These are phyloP conservation scores for Gomphus bonarii DNA, from an alignment of 1,284 basidiomycete genomes.

Conservation along the genomic window DNA sequence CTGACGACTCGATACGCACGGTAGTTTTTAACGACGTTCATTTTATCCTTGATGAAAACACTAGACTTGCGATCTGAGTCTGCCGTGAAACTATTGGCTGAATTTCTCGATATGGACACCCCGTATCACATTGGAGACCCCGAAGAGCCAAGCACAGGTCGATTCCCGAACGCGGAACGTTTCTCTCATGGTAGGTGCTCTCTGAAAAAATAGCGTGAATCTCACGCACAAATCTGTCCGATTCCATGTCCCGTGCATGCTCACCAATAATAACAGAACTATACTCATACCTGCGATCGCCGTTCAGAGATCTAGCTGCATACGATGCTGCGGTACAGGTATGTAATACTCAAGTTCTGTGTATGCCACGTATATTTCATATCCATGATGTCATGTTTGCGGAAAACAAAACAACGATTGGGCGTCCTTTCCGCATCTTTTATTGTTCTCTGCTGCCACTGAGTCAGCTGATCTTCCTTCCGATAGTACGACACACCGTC, in stretches of 20 bases:
- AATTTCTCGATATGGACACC: slow-evolving; percentile 71
- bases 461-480: neutral
- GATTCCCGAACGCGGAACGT: slow-evolving; percentile 70
- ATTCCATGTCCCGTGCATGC: slow-evolving; percentile 5
- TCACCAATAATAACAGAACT: slow-evolving; percentile 44
- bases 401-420: neutral
- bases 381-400: neutral
- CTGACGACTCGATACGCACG: neutral
- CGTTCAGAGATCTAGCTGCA: slow-evolving; percentile 66
- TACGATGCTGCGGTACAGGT: slow-evolving; percentile 82
- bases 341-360: slow-evolving; percentile 17
- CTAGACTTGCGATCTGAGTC: slow-evolving; percentile 83
- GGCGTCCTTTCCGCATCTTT: neutral
- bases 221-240: slow-evolving; percentile 10
- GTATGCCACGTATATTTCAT: slow-evolving; percentile 4
- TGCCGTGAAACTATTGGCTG: slow-evolving; percentile 69
- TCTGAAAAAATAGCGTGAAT: slow-evolving; percentile 11
- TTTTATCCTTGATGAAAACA: slow-evolving; percentile 74
- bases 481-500: slow-evolving; percentile 1
- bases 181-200: slow-evolving; percentile 71
- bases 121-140: slow-evolving; percentile 4
- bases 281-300: slow-evolving; percentile 77
- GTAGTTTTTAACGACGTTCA: slow-evolving; percentile 68
- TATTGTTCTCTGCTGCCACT: neutral
- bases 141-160: slow-evolving; percentile 21